Evolutionary conservation across 2,329 filamentous ascomycete genomes (phyloP).

Genomic region (Teratosphaeria nubilosa): DNA sequence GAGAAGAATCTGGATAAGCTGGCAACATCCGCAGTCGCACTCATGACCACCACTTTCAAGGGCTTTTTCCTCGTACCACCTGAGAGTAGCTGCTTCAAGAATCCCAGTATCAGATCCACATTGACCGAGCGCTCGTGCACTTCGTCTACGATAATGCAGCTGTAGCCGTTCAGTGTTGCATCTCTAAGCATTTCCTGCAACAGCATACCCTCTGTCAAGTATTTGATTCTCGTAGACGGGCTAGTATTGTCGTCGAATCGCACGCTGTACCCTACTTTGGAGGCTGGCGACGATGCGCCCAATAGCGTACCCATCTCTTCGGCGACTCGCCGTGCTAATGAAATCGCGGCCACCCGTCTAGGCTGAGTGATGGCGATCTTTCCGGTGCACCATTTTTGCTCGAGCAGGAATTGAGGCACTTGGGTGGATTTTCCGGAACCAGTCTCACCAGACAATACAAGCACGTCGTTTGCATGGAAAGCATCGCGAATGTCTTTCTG

Average conservation of each 20-base stretch:
- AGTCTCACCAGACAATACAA: conserved; percentile 85
- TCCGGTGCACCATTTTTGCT: conserved; percentile 72
- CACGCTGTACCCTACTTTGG: conserved; percentile 81
- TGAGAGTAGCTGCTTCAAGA: conserved; percentile 59
- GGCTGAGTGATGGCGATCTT: conserved; percentile 92
- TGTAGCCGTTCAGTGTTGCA: conserved; percentile 72
- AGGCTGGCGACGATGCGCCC: conserved; percentile 47
- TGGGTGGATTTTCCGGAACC: conserved; percentile 97
- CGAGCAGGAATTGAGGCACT: conserved; percentile 77
- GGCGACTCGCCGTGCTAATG: conserved; percentile 76
- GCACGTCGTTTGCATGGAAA: conserved; percentile 54
- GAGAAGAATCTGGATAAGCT: conserved; percentile 66
- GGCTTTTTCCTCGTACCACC: conserved; percentile 48
- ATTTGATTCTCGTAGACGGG: conserved; percentile 80
- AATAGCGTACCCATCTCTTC: conserved; percentile 64
- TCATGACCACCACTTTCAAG: conserved; percentile 91
- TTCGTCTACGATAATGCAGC: conserved; percentile 85
- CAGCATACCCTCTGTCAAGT: conserved; percentile 90
- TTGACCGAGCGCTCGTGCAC: conserved; percentile 94
- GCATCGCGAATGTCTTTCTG: conserved; percentile 57
- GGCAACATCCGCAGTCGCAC: conserved; percentile 85
- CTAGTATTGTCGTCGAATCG: conserved; percentile 83
- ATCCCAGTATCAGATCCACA: conserved; percentile 82
- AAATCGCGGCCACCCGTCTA: conserved; percentile 84
- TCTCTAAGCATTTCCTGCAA: conserved; percentile 87